Evolutionary conservation across 441 rosid genomes (phyloP).

Genomic region (Euphorbia celastroides): DNA sequence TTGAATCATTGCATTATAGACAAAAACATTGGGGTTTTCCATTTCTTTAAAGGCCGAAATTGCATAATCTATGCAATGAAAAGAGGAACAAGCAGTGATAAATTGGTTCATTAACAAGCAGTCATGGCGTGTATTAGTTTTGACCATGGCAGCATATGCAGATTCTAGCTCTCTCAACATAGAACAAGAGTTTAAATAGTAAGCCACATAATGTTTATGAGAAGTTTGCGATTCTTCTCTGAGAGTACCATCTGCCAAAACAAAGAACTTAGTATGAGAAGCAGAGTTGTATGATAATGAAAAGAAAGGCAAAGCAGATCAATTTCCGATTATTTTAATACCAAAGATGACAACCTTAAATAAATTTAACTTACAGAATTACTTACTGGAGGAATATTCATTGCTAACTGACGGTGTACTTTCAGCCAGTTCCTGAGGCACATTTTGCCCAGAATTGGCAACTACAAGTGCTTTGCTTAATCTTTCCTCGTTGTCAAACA

Average conservation of each 20-base stretch:
- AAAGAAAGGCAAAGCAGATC: too few species aligned
- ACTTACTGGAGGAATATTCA: background rate
- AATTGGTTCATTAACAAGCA: constrained; percentile 21
- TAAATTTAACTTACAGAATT: background rate
- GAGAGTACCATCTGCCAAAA: constrained; percentile 3
- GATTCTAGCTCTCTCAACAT: constrained; percentile 10
- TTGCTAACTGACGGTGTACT: background rate
- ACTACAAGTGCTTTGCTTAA: background rate
- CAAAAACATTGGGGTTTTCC: constrained; percentile 28
- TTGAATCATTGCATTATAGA: constrained; percentile 31
- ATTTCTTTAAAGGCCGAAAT: constrained; percentile 18
- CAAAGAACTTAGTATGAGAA: background rate
- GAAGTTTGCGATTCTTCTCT: constrained; percentile 1
- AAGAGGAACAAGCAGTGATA: constrained; percentile 19
- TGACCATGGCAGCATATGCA: constrained; percentile 17
- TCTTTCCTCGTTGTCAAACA: background rate
- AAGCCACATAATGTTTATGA: background rate
- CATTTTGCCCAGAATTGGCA: constrained; percentile 1
- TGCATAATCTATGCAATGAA: constrained; percentile 8
- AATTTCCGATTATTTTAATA: background rate
- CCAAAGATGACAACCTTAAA: background rate
- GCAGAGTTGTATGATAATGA: background rate
- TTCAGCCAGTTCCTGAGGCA: background rate
- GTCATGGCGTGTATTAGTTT: constrained; percentile 19
- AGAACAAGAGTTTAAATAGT: constrained; percentile 5